phyloP scores from a whole-genome alignment of 176 grass and related monocot species.

The Musa itinerans region DNA sequence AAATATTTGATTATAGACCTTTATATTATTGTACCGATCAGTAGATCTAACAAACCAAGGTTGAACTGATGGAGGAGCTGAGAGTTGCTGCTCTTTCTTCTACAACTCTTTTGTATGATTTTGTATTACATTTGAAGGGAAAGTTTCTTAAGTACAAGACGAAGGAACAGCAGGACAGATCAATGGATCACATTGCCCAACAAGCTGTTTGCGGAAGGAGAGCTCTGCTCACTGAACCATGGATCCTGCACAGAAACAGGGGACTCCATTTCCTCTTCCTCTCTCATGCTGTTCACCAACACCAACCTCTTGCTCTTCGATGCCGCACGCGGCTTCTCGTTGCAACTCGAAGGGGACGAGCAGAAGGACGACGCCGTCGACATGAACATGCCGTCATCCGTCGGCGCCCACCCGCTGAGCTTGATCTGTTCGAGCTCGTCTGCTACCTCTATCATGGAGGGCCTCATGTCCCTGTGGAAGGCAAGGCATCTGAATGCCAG shows the following conservation, averaged over 20 bases:
- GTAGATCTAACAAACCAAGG: too few relatives aligned
- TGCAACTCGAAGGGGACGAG: slow-evolving; percentile 35
- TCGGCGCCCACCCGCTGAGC: slow-evolving; percentile 40
- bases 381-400: slow-evolving; percentile 44
- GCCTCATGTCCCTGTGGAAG: slow-evolving; percentile 59
- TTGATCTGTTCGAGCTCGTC: slow-evolving; percentile 54
- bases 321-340: slow-evolving; percentile 29
- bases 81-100: not conserved
- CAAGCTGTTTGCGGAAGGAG: slow-evolving; percentile 55
- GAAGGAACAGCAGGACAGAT: not conserved
- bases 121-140: not conserved
- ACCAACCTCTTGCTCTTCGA: slow-evolving; percentile 30
- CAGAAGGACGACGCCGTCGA: slow-evolving; percentile 45
- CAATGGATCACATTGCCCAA: slow-evolving; percentile 31
- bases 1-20: too few relatives aligned
- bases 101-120: not conserved
- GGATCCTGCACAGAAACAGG: slow-evolving; percentile 58
- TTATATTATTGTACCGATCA: too few relatives aligned
- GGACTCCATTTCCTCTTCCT: slow-evolving; percentile 24
- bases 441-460: slow-evolving; percentile 56
- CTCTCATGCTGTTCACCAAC: not conserved
- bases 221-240: slow-evolving; percentile 53
- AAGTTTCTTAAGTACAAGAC: not conserved
- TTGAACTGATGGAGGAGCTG: not conserved
- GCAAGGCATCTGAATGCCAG: slow-evolving; percentile 65